Evolutionary conservation across 1,284 basidiomycete genomes (phyloP).

Genomic region (Ganoderma resinaceum): DNA sequence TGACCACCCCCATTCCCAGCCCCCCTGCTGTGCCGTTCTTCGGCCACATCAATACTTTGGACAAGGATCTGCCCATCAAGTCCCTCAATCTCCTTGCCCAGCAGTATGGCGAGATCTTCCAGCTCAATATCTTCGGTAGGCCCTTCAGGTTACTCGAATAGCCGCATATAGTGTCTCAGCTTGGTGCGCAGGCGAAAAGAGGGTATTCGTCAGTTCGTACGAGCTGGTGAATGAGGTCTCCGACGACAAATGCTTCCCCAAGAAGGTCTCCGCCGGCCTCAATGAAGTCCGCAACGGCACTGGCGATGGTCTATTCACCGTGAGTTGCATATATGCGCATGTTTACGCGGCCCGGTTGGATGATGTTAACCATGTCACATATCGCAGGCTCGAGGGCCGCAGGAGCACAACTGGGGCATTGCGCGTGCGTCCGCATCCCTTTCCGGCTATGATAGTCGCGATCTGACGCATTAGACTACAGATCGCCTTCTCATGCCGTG

Average conservation of each 20-base stretch:
- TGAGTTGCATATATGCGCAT: not conserved
- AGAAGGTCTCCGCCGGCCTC: conserved; percentile 44
- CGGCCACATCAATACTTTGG: conserved; percentile 50
- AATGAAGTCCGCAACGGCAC: conserved; percentile 49
- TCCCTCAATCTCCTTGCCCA: conserved; percentile 49
- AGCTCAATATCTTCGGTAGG: conserved; percentile 49
- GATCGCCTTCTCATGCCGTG: conserved; percentile 61
- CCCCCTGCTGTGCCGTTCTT: conserved; percentile 52
- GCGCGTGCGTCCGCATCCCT: conserved; percentile 44
- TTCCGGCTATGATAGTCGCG: not conserved
- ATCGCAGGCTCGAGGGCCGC: conserved; percentile 39
- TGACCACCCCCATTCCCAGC: conserved; percentile 45
- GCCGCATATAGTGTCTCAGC: not conserved
- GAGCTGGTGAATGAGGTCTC: conserved; percentile 50
- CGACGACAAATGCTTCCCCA: conserved; percentile 54
- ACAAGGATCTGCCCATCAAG: conserved; percentile 46
- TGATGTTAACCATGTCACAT: not conserved
- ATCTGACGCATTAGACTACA: conserved; percentile 19
- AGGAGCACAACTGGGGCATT: conserved; percentile 57
- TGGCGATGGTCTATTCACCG: conserved; percentile 54
- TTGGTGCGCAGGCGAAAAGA: conserved; percentile 21
- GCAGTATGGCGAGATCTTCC: conserved; percentile 55
- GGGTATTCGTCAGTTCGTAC: conserved; percentile 45
- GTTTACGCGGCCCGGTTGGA: not conserved
- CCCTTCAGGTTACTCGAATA: not conserved